Base-by-base conservation (phyloP, 2,329 filamentous ascomycete species). In the Septoria linicola region DNA sequence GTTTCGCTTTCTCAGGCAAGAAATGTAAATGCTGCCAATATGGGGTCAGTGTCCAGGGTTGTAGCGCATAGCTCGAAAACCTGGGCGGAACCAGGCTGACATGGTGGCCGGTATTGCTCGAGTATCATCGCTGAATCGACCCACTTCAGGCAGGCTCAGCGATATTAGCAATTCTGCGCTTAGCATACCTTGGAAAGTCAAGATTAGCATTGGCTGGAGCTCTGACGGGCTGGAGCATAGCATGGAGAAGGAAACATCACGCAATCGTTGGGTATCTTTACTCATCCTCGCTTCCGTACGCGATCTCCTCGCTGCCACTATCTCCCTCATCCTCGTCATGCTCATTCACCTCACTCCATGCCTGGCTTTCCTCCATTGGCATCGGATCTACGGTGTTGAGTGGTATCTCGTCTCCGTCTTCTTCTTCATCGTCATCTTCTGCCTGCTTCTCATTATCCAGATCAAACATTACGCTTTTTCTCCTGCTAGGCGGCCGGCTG, bases 381-480 rank as follows among this genome's bases (percentile, higher is more conserved):
- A 61, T 65, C 23, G 60, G 63, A 27, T 65, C 61, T 14, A 65
- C 52, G 21, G 52, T 44, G 21, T 52, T 57, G 35, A 63, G 51
- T 8, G 41, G 20, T n/a, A 37, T 48, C 41, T 54, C 53, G 27
- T 56, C 51, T 31, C 52, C 46, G 30, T 44, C 46, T 19, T 49
- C 51, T 13, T 57, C 51, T n/a, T 50, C 41, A 30, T 57, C 54
- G 8, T 55, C 53, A 19, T 50, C 54, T 13, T 46, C 31, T 54
- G 49, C 48, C 25, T 46, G 40, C 49, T 49, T 49, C 37, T 63
- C 60, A 20, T 59, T 59, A 11, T 62, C 56, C 1, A 63, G 58
- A 31, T 66, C 65, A 42, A 66, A 64, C 53, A 66, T 61, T 13
- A 61, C 59, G 25, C 49, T 64, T 53, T 54, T 68, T 59, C 48